Evolutionary conservation across 2,329 filamentous ascomycete genomes (phyloP).

Genomic region (Claviceps pazoutovae): DNA sequence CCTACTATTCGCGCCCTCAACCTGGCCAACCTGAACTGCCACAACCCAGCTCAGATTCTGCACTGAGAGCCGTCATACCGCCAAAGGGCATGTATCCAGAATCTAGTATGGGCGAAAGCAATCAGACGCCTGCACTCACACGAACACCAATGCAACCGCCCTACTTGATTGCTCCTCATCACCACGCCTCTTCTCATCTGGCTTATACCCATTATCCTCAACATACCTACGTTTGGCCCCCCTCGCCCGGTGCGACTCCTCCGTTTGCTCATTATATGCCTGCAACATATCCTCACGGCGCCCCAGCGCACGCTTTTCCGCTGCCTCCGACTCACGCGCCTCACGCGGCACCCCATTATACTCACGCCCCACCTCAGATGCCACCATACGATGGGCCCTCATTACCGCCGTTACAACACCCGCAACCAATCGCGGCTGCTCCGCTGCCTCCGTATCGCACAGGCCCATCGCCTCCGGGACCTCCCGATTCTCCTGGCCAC

Average conservation of each 20-base stretch:
- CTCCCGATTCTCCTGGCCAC: conserved; percentile 28
- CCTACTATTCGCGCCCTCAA: conserved; percentile 80
- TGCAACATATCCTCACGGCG: conserved; percentile 21
- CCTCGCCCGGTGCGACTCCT: conserved; percentile 40
- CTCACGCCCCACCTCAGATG: conserved; percentile 5
- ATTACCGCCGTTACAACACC: conserved; percentile 22
- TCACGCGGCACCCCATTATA: conserved; percentile 18
- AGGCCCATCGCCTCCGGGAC: conserved; percentile 21
- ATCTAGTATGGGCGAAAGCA: conserved; percentile 77
- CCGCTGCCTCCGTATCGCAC: conserved; percentile 18
- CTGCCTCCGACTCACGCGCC: conserved; percentile 10
- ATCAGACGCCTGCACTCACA: conserved; percentile 67
- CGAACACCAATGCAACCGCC: conserved; percentile 51
- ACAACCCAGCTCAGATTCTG: conserved; percentile 69
- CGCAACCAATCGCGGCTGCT: conserved; percentile 13
- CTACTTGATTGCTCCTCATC: conserved; percentile 23
- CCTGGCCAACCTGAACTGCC: conserved; percentile 58
- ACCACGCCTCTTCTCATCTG: conserved; percentile 16
- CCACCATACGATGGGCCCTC: conserved; percentile 20
- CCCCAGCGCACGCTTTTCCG: conserved; percentile 13
- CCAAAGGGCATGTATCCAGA: conserved; percentile 95
- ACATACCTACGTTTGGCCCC: conserved; percentile 37
- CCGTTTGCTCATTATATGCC: conserved; percentile 34
- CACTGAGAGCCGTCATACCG: conserved; percentile 68
- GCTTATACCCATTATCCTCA: conserved; percentile 28